phyloP scores from a whole-genome alignment of 2,329 filamentous ascomycete genomes.

The Penicillium sp. region DNA sequence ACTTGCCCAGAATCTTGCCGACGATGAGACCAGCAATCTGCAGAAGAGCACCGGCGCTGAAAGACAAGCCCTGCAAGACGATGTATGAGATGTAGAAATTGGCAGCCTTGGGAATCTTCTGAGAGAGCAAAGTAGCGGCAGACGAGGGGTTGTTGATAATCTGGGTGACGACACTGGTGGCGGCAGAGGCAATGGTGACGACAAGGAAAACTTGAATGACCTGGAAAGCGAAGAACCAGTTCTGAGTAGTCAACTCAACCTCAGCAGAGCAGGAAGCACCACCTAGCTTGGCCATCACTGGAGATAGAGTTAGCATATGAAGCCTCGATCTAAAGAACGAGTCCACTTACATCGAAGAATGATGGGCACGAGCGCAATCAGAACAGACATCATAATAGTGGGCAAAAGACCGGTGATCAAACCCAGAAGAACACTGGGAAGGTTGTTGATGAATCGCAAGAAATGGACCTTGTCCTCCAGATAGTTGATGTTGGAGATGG shows the following conservation, averaged over 20 bases:
- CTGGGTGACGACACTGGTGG: slow-evolving; percentile 64
- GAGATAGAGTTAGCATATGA: slow-evolving; percentile 2
- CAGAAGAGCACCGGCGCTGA: slow-evolving; percentile 71
- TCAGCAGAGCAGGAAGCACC: slow-evolving; percentile 77
- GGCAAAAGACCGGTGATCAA: slow-evolving; percentile 84
- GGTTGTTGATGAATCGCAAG: slow-evolving; percentile 68
- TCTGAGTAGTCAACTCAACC: slow-evolving; percentile 85
- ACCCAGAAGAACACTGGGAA: slow-evolving; percentile 72
- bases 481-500: slow-evolving; percentile 78
- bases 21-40: slow-evolving; percentile 72
- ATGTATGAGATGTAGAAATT: slow-evolving; percentile 98
- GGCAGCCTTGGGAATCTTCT: slow-evolving; percentile 74
- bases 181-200: slow-evolving; percentile 76
- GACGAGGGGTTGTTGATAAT: slow-evolving; percentile 63
- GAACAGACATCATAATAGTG: slow-evolving; percentile 70
- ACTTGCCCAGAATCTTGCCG: slow-evolving; percentile 69
- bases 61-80: slow-evolving; percentile 81
- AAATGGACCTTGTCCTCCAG: slow-evolving; percentile 64
- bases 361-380: slow-evolving; percentile 83
- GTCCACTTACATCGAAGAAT: slow-evolving; percentile 67
- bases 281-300: slow-evolving; percentile 72
- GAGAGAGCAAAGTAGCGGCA: slow-evolving; percentile 65
- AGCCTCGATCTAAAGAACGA: too few relatives aligned
- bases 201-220: slow-evolving; percentile 90
- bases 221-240: slow-evolving; percentile 71